phyloP scores from a whole-genome alignment of 2,329 filamentous ascomycete genomes.

The Cladosporium sphaerospermum region DNA sequence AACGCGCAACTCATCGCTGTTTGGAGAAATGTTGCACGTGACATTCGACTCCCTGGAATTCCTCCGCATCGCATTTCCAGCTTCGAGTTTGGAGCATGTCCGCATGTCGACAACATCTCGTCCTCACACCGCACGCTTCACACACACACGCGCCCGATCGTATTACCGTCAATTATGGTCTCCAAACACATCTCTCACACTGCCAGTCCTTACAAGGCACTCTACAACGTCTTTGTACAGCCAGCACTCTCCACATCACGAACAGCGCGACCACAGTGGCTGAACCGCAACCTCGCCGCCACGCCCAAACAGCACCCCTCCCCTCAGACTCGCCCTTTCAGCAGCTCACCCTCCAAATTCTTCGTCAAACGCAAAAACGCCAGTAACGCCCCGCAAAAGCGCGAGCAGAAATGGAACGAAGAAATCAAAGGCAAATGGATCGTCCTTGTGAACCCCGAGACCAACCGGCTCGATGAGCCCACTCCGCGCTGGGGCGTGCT shows the following conservation, averaged over 20 bases:
- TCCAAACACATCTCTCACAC: slow-evolving; percentile 14
- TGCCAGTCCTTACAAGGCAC: slow-evolving; percentile 26
- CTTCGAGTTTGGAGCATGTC: too few species aligned
- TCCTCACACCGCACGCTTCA: neutral
- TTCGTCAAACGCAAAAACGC: slow-evolving; percentile 19
- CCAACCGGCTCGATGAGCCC: slow-evolving; percentile 31
- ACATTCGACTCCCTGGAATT: too few species aligned
- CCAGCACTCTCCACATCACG: slow-evolving; percentile 23
- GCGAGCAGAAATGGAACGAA: slow-evolving; percentile 40
- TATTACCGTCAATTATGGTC: slow-evolving; percentile 10
- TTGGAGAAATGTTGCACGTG: too few species aligned
- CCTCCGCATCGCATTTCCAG: too few species aligned
- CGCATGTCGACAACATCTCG: too few species aligned
- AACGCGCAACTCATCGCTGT: too few species aligned
- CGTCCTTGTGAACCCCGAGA: slow-evolving; percentile 36
- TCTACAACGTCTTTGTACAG: slow-evolving; percentile 40
- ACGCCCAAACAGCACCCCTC: slow-evolving; percentile 21
- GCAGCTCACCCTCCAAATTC: slow-evolving; percentile 18
- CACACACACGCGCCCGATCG: too few species aligned
- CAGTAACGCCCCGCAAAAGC: slow-evolving; percentile 24
- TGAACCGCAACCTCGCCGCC: slow-evolving; percentile 21
- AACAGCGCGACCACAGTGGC: slow-evolving; percentile 16
- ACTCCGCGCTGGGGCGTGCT: slow-evolving; percentile 35
- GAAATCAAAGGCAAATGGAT: slow-evolving; percentile 43
- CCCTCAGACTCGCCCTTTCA: slow-evolving; percentile 10